Evolutionary conservation across 2,329 filamentous ascomycete species (phyloP), one percentile per base, ranked within the genome.

Genomic region (Ophiostoma novo-ulmi): DNA sequence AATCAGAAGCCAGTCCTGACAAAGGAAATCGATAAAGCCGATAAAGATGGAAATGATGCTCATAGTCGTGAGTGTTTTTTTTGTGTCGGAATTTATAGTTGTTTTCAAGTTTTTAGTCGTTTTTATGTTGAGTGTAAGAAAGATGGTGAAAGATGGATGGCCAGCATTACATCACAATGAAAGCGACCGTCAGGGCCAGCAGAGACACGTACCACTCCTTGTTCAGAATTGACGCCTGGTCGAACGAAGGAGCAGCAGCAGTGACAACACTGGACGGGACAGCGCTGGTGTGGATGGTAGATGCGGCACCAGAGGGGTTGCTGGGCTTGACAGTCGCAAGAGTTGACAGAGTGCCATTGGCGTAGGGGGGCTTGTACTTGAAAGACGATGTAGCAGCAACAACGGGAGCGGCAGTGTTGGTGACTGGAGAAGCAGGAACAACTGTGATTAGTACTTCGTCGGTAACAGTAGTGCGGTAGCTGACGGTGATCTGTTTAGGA

Each of bases 401-500:
- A 8, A 26, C 38, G 35, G 36, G 36, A 41, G 63, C 63, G 6
- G 66, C 20, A 8, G 69, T 70, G 35, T 41, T 39, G n/a, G 68
- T 26, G 39, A 44, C 69, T 72, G 69, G 36, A 69, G 67, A 63
- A 10, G 65, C 38, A 20, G 71, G 63, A 31, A 67, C 71, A 67
- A 72, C 66, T 67, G 69, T 69, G 67, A 72, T 72, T 72, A 70
- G 71, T 64, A 72, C 67, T 69, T 72, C n/a, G 39, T 41, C 39
- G 38, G 71, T 70, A 36, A 39, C 38, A 35, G 63, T 69, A 13
- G 31, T 36, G 55, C 22, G 20, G 70, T 68, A 70, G 70, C 38
- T 65, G 70, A 65, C 14, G 41, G 41, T 65, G 22, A 39, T 7
- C 14, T 35, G 26, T 17, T 55, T 41, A n/a, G 66, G 39, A 1